These are phyloP conservation scores for Exobasidium rhododendri DNA, from an alignment of 1,284 basidiomycete genomes.

Conservation along the genomic window DNA sequence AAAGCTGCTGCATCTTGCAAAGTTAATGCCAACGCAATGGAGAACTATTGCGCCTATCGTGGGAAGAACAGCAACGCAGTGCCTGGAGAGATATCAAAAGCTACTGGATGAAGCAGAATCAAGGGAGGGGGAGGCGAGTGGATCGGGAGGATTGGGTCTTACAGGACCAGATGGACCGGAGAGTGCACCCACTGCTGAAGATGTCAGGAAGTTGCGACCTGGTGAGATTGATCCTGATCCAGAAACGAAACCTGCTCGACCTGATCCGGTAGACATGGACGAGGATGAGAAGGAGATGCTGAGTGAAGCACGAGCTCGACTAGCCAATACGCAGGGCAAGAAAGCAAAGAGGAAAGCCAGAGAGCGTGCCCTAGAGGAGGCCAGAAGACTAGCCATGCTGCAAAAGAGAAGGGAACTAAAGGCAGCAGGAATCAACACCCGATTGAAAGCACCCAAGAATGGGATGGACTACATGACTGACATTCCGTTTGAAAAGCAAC, in stretches of 20 bases:
- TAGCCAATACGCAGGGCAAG: conserved; percentile 99
- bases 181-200: conserved; percentile 82
- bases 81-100: conserved; percentile 96
- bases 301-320: conserved; percentile 92
- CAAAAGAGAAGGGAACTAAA: conserved; percentile 98
- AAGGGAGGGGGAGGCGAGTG: conserved; percentile 30
- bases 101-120: conserved; percentile 85
- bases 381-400: conserved; percentile 83
- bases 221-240: conserved; percentile 99
- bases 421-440: conserved; percentile 86
- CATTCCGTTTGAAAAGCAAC: conserved; percentile 96
- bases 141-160: conserved; percentile 60
- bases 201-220: conserved; percentile 80
- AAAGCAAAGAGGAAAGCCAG: conserved; percentile 98
- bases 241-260: conserved; percentile 93
- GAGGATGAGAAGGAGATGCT: conserved; percentile 99
- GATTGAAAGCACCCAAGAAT: conserved; percentile 74
- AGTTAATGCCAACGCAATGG: conserved; percentile 99
- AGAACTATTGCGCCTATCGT: conserved; percentile 98
- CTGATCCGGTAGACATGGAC: conserved; percentile 99
- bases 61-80: conserved; percentile 96
- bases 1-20: conserved; percentile 94
- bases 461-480: conserved; percentile 99
- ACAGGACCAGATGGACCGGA: conserved; percentile 72
- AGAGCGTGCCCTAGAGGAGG: conserved; percentile 80